A percentile compares a stretch with the other conserved stretches of the same genome.
These are phyloP conservation scores for Sonneratia alba DNA, from an alignment of 345 rosid species.

Conservation along the genomic window DNA sequence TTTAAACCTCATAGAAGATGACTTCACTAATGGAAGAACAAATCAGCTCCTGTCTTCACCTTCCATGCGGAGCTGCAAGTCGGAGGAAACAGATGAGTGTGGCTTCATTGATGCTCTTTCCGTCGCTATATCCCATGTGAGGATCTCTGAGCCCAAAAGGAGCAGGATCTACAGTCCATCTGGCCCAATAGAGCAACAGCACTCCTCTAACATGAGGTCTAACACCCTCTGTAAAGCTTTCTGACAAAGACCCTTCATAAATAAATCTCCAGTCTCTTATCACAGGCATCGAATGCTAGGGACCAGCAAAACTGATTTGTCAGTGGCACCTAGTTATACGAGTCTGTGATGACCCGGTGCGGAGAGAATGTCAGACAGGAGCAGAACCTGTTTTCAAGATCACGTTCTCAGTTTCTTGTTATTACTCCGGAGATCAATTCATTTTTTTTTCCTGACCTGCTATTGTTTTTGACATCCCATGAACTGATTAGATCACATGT, in stretches of 20 bases:
- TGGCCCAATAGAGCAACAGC: slow-evolving; percentile 73
- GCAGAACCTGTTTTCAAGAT: not conserved
- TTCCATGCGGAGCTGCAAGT: slow-evolving; percentile 38
- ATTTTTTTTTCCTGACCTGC: not conserved
- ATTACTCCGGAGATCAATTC: not conserved
- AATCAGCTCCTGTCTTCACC: slow-evolving; percentile 19
- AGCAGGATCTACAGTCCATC: slow-evolving; percentile 68
- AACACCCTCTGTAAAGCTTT: slow-evolving; percentile 81
- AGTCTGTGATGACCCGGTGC: too few relatives aligned
- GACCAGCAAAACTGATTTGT: not conserved
- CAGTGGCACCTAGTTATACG: too few relatives aligned
- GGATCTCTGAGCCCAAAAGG: slow-evolving; percentile 83
- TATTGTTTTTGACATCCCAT: not conserved
- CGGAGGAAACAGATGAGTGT: slow-evolving; percentile 72
- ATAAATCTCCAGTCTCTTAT: not conserved
- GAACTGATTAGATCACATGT: not conserved
- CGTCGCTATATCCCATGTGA: slow-evolving; percentile 72
- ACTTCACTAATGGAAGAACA: slow-evolving; percentile 7
- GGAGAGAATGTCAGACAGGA: too few relatives aligned
- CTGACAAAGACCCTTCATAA: slow-evolving; percentile 22
- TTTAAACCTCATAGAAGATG: slow-evolving; percentile 19
- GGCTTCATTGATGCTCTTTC: slow-evolving; percentile 75
- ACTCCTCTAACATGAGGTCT: slow-evolving; percentile 75
- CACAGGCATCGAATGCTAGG: too few relatives aligned
- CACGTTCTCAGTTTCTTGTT: not conserved